Evolutionary conservation across 768 basidiomycete species (phyloP).

Genomic region (Clitopilus passeckerianus): DNA sequence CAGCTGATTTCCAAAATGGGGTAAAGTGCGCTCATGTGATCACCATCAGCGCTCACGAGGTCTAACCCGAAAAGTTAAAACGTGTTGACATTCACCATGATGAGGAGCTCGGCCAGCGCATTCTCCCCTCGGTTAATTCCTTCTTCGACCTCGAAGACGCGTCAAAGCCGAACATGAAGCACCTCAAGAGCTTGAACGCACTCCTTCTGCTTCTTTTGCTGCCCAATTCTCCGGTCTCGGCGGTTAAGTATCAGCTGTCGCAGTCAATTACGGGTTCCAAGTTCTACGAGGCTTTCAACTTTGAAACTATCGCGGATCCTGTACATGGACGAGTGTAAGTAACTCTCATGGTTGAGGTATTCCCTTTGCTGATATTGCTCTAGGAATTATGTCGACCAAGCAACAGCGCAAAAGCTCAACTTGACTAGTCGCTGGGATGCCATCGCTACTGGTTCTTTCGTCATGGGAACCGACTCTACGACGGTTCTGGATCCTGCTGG

Average conservation of each 20-base stretch:
- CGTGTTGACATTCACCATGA: background rate
- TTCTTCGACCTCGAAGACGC: background rate
- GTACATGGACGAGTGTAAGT: slow-evolving; percentile 1
- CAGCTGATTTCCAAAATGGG: background rate
- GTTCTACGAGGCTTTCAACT: background rate
- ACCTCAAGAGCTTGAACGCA: background rate
- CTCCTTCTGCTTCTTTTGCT: background rate
- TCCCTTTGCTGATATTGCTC: no score
- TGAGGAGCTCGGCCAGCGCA: background rate
- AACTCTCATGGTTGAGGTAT: background rate
- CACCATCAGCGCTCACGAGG: background rate
- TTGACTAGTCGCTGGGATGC: slow-evolving; percentile 35
- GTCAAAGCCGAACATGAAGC: background rate
- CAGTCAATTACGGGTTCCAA: slow-evolving; percentile 6
- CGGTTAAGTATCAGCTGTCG: slow-evolving; percentile 20
- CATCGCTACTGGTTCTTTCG: slow-evolving; percentile 25
- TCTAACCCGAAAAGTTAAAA: background rate
- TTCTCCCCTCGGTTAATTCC: background rate
- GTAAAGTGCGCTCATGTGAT: background rate
- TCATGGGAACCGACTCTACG: slow-evolving; percentile 40
- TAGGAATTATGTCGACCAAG: background rate
- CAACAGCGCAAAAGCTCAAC: slow-evolving; percentile 19
- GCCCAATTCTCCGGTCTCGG: background rate
- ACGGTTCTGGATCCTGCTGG: slow-evolving; percentile 33
- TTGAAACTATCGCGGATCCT: background rate